Percentiles rank a stretch among this genome's conserved stretches.
Evolutionary conservation across 1,284 basidiomycete genomes (phyloP).

Genomic region (Ganoderma resinaceum): DNA sequence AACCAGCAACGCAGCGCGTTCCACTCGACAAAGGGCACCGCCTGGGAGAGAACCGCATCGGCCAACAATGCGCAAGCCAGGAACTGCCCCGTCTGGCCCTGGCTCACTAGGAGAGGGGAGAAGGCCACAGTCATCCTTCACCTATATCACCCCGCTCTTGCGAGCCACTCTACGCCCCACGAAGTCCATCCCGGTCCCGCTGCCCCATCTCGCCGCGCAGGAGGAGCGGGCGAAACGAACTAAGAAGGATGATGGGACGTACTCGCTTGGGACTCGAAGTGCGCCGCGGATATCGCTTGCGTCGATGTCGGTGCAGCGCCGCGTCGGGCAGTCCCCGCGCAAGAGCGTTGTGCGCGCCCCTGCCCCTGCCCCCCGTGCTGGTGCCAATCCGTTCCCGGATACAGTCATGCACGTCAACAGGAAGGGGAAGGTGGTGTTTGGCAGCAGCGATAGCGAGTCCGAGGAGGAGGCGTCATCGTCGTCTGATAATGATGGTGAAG

Average conservation of each 20-base stretch:
- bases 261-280: constrained; percentile 2
- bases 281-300: constrained; percentile 18
- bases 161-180: constrained; percentile 1
- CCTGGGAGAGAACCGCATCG: not conserved
- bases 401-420: constrained; percentile 8
- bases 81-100: not conserved
- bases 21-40: not conserved
- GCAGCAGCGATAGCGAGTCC: constrained; percentile 14
- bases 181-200: constrained; percentile 14
- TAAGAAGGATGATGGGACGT: not conserved
- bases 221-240: constrained; percentile 5
- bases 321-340: constrained; percentile 19
- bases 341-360: not conserved
- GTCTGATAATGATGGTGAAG: constrained; percentile 3
- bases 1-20: not conserved
- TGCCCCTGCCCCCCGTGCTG: not conserved
- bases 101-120: not conserved
- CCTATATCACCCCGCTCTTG: constrained; percentile 26
- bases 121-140: constrained; percentile 23
- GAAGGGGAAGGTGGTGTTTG: constrained; percentile 10
- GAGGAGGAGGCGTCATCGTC: constrained; percentile 7
- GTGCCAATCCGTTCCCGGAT: not conserved
- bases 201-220: constrained; percentile 11
- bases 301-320: constrained; percentile 29
- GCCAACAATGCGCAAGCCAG: constrained; percentile 7